phyloP scores from a whole-genome alignment of 2,329 filamentous ascomycete genomes.

The Ceratocystis huliohia region DNA sequence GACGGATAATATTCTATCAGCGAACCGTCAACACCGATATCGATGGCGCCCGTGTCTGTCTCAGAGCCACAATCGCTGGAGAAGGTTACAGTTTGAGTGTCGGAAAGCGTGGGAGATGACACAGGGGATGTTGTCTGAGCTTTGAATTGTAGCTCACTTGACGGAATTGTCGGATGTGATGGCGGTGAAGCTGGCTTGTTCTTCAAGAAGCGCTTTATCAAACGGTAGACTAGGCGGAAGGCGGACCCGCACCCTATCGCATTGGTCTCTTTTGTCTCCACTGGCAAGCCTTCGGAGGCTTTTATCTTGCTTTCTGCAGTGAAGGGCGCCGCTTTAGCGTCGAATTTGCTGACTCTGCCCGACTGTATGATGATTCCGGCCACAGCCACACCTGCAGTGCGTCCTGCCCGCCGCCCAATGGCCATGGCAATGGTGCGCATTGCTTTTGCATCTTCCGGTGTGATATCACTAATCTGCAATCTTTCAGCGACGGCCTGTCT shows the following conservation, averaged over 20 bases:
- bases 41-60: conserved; percentile 36
- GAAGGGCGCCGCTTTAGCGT: not conserved
- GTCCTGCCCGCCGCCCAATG: conserved; percentile 23
- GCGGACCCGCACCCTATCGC: not conserved
- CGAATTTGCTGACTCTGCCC: conserved; percentile 15
- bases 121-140: not conserved
- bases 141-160: not conserved
- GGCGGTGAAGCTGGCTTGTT: not conserved
- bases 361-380: conserved; percentile 24
- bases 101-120: not conserved
- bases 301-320: not conserved
- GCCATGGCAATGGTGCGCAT: conserved; percentile 42
- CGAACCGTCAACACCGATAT: conserved; percentile 59
- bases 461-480: not conserved
- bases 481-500: not conserved
- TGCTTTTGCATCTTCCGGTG: conserved; percentile 44
- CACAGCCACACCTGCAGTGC: conserved; percentile 23
- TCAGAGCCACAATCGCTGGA: not conserved
- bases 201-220: not conserved
- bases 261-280: not conserved
- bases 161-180: not conserved
- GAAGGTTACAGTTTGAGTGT: not conserved
- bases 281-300: not conserved
- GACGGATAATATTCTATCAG: conserved; percentile 60
- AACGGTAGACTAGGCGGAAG: not conserved